Evolutionary conservation across 2,329 filamentous ascomycete species (phyloP).

Genomic region (Aureobasidium zeae): DNA sequence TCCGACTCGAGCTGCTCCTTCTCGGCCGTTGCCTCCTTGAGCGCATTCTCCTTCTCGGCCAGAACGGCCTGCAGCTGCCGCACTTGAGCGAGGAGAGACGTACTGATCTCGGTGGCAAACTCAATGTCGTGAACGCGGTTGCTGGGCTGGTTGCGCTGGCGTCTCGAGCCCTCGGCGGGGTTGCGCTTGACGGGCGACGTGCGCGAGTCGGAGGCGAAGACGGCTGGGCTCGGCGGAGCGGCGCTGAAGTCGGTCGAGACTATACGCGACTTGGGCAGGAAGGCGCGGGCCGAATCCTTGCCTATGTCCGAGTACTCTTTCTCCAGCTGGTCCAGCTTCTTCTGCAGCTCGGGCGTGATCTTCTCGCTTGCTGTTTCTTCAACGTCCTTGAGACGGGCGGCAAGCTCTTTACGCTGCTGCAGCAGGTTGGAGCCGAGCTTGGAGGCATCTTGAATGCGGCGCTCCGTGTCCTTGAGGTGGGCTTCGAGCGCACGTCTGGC

Average conservation of each 20-base stretch:
- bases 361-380: conserved; percentile 65
- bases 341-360: conserved; percentile 70
- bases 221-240: conserved; percentile 20
- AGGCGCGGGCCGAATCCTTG: conserved; percentile 77
- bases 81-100: conserved; percentile 86
- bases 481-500: conserved; percentile 83
- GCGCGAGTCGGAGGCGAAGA: conserved; percentile 66
- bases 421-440: conserved; percentile 80
- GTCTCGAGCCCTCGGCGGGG: conserved; percentile 66
- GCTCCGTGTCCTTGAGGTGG: conserved; percentile 85
- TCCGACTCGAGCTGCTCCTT: conserved; percentile 76
- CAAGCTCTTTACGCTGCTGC: conserved; percentile 74
- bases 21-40: conserved; percentile 65
- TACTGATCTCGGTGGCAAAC: conserved; percentile 96
- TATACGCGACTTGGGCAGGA: conserved; percentile 71
- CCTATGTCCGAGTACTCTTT: conserved; percentile 93
- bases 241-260: conserved; percentile 23
- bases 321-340: conserved; percentile 78
- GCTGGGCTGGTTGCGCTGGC: conserved; percentile 79
- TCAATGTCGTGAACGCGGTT: conserved; percentile 92
- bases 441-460: conserved; percentile 82
- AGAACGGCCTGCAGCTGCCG: conserved; percentile 79
- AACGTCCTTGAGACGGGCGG: conserved; percentile 73
- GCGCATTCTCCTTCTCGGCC: conserved; percentile 75
- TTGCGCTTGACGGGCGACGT: conserved; percentile 66